Percentiles rank a stretch among this genome's conserved stretches.
Evolutionary conservation across 2,329 filamentous ascomycete species (phyloP).

Genomic region (Colletotrichum sp.): DNA sequence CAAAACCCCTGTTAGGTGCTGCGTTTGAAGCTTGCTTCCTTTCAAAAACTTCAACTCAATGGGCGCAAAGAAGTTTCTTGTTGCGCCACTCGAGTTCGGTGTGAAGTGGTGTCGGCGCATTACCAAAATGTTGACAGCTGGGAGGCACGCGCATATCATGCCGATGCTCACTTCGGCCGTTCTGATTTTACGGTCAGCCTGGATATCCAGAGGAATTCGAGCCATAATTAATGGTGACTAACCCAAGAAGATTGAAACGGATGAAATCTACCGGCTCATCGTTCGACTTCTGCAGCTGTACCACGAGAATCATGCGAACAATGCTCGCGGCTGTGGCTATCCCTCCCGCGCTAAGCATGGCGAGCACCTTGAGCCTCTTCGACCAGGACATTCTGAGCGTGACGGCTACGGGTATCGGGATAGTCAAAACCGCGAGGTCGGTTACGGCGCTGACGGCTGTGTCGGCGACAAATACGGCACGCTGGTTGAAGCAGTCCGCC

Average conservation of each 20-base stretch:
- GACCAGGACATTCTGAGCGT: constrained; percentile 32
- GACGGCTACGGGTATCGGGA: constrained; percentile 35
- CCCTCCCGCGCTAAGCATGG: constrained; percentile 34
- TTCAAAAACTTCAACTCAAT: constrained; percentile 6
- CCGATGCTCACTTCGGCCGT: constrained; percentile 36
- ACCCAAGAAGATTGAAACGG: constrained; percentile 12
- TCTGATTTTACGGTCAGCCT: not conserved
- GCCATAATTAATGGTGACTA: not conserved
- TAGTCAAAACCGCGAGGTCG: constrained; percentile 32
- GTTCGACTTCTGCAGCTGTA: constrained; percentile 24
- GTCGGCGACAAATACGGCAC: constrained; percentile 34
- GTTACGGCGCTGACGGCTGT: constrained; percentile 34
- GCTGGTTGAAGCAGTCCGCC: constrained; percentile 39
- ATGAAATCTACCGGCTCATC: constrained; percentile 24
- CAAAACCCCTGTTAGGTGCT: not conserved
- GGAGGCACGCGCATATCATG: constrained; percentile 35
- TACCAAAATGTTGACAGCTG: constrained; percentile 25
- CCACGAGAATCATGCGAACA: constrained; percentile 29
- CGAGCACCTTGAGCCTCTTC: constrained; percentile 33
- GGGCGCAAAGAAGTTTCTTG: not conserved
- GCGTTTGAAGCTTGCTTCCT: constrained; percentile 8
- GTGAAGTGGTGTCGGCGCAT: not conserved
- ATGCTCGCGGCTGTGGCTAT: constrained; percentile 35
- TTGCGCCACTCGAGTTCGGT: not conserved
- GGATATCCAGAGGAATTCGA: not conserved